phyloP scores from a whole-genome alignment of 495 filamentous ascomycete genomes.

The Penicillium robsamsonii region DNA sequence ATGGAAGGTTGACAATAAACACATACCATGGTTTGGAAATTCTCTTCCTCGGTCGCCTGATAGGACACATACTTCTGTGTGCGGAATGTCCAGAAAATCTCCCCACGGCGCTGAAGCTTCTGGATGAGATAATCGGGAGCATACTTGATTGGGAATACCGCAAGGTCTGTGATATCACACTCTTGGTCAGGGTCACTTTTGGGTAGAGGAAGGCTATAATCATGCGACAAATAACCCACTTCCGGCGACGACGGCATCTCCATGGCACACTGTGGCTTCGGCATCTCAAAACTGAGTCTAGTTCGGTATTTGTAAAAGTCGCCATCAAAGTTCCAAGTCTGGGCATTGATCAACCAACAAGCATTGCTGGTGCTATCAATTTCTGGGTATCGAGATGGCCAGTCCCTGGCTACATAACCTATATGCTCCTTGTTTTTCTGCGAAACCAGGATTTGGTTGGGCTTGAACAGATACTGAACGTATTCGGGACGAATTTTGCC shows the following conservation, averaged over 20 bases:
- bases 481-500: slow-evolving; percentile 23
- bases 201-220: neutral
- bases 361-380: neutral
- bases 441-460: slow-evolving; percentile 18
- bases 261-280: neutral
- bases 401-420: slow-evolving; percentile 1
- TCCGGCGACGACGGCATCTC: neutral
- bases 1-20: neutral
- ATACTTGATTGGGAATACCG: slow-evolving; percentile 18
- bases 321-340: slow-evolving; percentile 6
- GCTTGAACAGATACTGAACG: slow-evolving; percentile 24
- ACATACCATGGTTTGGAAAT: slow-evolving; percentile 12
- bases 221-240: neutral
- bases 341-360: neutral
- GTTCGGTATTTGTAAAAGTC: neutral
- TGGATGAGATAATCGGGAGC: slow-evolving; percentile 10
- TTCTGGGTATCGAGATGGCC: neutral
- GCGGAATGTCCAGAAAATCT: slow-evolving; percentile 22
- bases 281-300: neutral
- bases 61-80: slow-evolving; percentile 19
- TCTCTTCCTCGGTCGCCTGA: slow-evolving; percentile 12
- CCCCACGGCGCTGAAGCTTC: slow-evolving; percentile 15
- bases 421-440: slow-evolving; percentile 4
- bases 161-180: slow-evolving; percentile 8
- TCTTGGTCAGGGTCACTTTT: neutral